Base-by-base conservation (phyloP, 202 grass and related monocot genomes). In the Schoenoplectus triqueter region DNA sequence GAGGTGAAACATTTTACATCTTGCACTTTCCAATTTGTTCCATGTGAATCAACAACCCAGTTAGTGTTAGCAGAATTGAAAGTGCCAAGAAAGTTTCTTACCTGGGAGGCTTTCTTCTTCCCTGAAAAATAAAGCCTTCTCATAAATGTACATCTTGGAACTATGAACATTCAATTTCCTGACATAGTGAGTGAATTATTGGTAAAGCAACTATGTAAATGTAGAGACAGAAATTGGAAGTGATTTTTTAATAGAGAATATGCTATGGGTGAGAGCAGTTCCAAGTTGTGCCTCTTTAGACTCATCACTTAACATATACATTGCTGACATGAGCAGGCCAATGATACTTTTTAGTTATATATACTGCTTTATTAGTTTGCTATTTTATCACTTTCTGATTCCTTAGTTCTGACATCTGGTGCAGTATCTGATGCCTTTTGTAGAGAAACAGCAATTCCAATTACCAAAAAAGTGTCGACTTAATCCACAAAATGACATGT, bases 341-440 rank as follows among this genome's bases (percentile, higher is more conserved):
- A 31, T 76, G 51, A 0, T 76, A 76, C 10, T 76, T 70, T n/a
- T n/a, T 64, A 48, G 2, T 49, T 11, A 15, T 67, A 39, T 3
- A 6, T 47, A 31, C 31, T 31, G 31, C 31, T 31, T 59, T 15
- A 59, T 62, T 14, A 18, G n/a, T 18, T 31, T 77, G 49, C 17
- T 41, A 60, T 64, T 68, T 61, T 48, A 56, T 68, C 49, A 6
- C 8, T 57, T 55, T 80, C 78, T 90, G 17, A 67, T 85, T 50
- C 71, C 76, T 57, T 18, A 9, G 40, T 87, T 13, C 81, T 64
- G 64, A 65, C 50, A 51, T 20, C 66, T 55, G 44, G 15, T 95
- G 87, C 89, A 98, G 95, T 95, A 93, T 90, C 88, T 98, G 87
- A 89, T 95, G 95, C 91, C 95, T 49, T 95, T 98, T 56, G 85